A percentile compares a stretch with the other conserved stretches of the same genome.
These are phyloP conservation scores for Gymnopilus dilepis DNA, from an alignment of 768 basidiomycete genomes.

Conservation along the genomic window DNA sequence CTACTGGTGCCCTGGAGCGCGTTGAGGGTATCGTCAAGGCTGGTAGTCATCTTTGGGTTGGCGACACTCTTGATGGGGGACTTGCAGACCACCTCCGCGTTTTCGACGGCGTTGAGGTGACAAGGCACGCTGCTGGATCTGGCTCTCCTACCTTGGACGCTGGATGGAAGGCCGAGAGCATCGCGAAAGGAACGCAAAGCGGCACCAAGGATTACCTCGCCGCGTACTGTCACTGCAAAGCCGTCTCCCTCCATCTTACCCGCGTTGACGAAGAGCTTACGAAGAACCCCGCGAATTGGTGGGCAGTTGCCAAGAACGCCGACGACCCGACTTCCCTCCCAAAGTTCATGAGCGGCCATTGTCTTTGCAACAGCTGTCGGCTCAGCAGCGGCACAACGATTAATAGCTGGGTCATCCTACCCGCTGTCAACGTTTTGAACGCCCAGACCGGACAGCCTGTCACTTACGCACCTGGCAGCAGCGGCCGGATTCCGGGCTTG, in stretches of 20 bases:
- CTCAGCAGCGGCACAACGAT: conserved; percentile 25
- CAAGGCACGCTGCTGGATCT: conserved; percentile 18
- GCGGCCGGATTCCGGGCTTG: conserved; percentile 23
- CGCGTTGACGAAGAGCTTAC: conserved; percentile 11
- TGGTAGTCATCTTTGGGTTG: conserved; percentile 27
- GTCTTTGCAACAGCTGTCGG: conserved; percentile 18
- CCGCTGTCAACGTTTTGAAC: conserved; percentile 25
- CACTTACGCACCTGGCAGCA: conserved; percentile 9
- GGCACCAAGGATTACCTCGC: conserved; percentile 4
- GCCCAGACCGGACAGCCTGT: conserved; percentile 8
- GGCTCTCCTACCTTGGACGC: conserved; percentile 14
- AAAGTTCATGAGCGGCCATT: conserved; percentile 14
- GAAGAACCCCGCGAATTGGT: conserved; percentile 9
- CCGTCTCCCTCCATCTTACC: conserved; percentile 16
- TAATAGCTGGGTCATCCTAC: conserved; percentile 25
- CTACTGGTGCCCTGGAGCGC: conserved; percentile 26
- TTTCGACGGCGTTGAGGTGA: conserved; percentile 18
- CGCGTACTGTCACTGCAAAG: conserved; percentile 23
- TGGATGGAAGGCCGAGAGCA: conserved; percentile 22
- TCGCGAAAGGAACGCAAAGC: conserved; percentile 4
- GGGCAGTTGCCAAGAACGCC: conserved; percentile 7
- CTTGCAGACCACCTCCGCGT: conserved; percentile 24
- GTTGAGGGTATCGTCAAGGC: conserved; percentile 28
- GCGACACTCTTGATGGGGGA: conserved; percentile 30
- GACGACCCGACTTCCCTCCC: conserved; percentile 6